phyloP scores from a whole-genome alignment of 352 stramenopile genomes.

The Stramenopiles sp. region DNA sequence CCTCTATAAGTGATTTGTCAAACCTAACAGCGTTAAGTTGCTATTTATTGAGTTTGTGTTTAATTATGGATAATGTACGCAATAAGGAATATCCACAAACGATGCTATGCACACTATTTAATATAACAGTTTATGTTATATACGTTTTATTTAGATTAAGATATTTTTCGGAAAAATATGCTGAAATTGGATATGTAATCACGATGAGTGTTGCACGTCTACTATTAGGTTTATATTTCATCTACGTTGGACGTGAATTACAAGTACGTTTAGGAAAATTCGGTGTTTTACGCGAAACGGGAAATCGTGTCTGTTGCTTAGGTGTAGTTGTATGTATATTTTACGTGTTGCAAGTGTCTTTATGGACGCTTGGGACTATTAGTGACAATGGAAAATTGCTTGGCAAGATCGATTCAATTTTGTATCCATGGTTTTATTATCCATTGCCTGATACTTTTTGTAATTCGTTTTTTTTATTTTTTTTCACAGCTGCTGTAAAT shows the following conservation, averaged over 20 bases:
- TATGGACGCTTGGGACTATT: not conserved
- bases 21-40: not conserved
- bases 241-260: not conserved
- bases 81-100: not conserved
- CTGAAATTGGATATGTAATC: not conserved
- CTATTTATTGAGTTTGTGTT: not conserved
- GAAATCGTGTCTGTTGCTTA: not conserved
- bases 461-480: not conserved
- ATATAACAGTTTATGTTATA: not conserved
- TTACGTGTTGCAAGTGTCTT: not conserved
- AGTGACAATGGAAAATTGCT: not conserved
- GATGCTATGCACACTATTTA: not conserved
- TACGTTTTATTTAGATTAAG: not conserved
- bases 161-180: not conserved
- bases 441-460: not conserved
- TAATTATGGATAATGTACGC: not conserved
- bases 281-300: not conserved
- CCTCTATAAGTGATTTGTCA: not conserved
- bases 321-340: not conserved
- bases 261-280: not conserved
- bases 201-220: not conserved
- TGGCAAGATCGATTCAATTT: not conserved
- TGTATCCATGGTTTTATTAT: constrained; percentile 5
- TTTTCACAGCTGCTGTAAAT: not conserved
- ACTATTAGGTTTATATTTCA: not conserved